Base-by-base conservation (phyloP, 257 asterid species). In the Nicotiana knightiana region DNA sequence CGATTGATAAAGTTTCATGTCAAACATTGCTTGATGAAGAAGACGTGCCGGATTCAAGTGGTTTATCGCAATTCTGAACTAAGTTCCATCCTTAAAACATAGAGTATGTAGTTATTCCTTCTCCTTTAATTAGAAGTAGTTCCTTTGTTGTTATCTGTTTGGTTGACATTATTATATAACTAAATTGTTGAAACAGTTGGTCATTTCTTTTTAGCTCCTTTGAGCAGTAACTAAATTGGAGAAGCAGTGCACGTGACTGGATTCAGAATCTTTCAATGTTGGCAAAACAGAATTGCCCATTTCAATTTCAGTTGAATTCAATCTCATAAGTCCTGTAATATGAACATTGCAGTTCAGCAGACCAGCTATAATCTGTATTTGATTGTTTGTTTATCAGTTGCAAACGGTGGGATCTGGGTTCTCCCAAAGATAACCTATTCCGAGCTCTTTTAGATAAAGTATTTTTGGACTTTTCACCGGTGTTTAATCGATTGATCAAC, bases 201-300 rank as follows among this genome's bases (percentile, higher is more conserved):
- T 51, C 43, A 77, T 67, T 4, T 87, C 85, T 48, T 87, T 91
- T 66, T 86, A 90, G 76, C 80, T 80, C 26, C 79, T 85, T 33
- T 65, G 86, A 58, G 84, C 54, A 79, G 58, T 37, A 48, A 76
- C 59, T 28, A 85, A 15, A 77, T 84, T 90, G 98, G 98, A 93
- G 97, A 93, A 93, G 97, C 97, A 92, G 98, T 85, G 94, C 94
- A 93, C 96, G 94, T 85, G 85, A n/a, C 68, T 66, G 13, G 86
- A 85, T 68, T 81, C 85, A 9, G 82, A 43, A 62, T 92, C 95
- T 87, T 85, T 84, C 65, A 94, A 77, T 13, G 92, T 92, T 35
- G 95, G 98, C 62, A 92, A 92, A 11, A 81, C 16, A 26, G 91
- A 82, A 54, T 84, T 67, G 5, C 24, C 64, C 9, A 58, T 30